Base-by-base conservation (phyloP, 2,329 filamentous ascomycete species). In the Paracorniculantispora psalliotae region DNA sequence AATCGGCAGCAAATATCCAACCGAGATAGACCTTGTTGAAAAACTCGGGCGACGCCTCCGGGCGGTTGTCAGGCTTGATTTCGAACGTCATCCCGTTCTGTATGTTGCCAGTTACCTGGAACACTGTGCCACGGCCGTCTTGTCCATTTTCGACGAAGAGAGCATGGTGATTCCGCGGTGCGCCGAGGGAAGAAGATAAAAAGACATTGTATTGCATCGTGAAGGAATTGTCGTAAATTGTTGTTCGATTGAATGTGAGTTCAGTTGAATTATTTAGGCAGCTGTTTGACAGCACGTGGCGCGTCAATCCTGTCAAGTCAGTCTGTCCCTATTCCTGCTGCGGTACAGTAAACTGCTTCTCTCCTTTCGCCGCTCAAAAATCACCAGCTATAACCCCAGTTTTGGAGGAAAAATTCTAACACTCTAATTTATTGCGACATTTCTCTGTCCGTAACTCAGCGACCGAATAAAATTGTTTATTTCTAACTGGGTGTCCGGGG, bases 91-190 rank as follows among this genome's bases (percentile, higher is more conserved):
- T 71, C 19, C 69, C 67, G 50, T 62, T 61, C 46, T 71, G 67
- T 49, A 72, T 70, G 57, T 68, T 66, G 33, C 69, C 69, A 3
- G 63, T 67, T 23, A 72, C 68, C 33, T 72, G 66, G 57, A 68
- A 67, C 12, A 61, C 19, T 15, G 25, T 35, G 19, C 57, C 60
- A 19, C 30, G 9, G 15, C 57, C 53, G 33, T 39, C 37, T 12
- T 19, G 33, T 26, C 39, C 33, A n/a, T 25, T 59, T 43, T 57
- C 62, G 55, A 71, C 52, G 60, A 70, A 71, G 39, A 70, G 63
- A n/a, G 64, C 63, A 55, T 69, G 64, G 61, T 69, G 68, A 56
- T 71, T 49, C 43, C 62, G 60, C 12, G 60, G 62, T 2, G 59
- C 60, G 7, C 62, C 62, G 30, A 63, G 23, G 3, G 35, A 61